Conservation (phyloP, 1,139 yeast species). For the Blastobotrys malaysiensis region DNA sequence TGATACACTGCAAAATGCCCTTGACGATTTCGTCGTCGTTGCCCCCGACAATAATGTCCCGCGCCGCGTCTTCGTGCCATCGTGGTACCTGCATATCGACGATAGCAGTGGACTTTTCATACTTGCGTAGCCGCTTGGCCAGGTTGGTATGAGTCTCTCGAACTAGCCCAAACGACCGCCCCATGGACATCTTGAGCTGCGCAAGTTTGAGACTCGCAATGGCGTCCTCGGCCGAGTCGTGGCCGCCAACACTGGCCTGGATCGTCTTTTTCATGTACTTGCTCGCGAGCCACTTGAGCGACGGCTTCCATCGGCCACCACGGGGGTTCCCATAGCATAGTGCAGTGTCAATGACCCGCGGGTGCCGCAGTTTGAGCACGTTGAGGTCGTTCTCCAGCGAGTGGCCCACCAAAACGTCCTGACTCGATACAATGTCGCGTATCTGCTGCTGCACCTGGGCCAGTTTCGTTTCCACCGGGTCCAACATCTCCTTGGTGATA, state of each 20-base stretch:
- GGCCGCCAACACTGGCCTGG: constrained; percentile 63
- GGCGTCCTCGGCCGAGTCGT: constrained; percentile 85
- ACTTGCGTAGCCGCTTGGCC: constrained; percentile 18
- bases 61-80: constrained; percentile 35
- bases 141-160: constrained; percentile 15
- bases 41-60: constrained; percentile 40
- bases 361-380: constrained; percentile 72
- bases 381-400: constrained; percentile 90
- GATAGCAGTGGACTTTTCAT: constrained; percentile 27
- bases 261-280: constrained; percentile 52
- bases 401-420: constrained; percentile 71
- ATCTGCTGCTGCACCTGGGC: constrained; percentile 61
- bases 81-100: constrained; percentile 35
- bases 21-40: constrained; percentile 56
- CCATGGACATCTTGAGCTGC: constrained; percentile 61
- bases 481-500: constrained; percentile 63
- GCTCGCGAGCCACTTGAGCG: constrained; percentile 62
- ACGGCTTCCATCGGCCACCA: constrained; percentile 77
- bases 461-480: constrained; percentile 58
- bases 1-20: constrained; percentile 31
- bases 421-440: constrained; percentile 55
- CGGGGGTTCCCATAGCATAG: constrained; percentile 70
- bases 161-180: constrained; percentile 54
- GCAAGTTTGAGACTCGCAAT: constrained; percentile 72
- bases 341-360: constrained; percentile 75